phyloP scores from a whole-genome alignment of 2,329 filamentous ascomycete species.

The Scortechinia acanthostroma region DNA sequence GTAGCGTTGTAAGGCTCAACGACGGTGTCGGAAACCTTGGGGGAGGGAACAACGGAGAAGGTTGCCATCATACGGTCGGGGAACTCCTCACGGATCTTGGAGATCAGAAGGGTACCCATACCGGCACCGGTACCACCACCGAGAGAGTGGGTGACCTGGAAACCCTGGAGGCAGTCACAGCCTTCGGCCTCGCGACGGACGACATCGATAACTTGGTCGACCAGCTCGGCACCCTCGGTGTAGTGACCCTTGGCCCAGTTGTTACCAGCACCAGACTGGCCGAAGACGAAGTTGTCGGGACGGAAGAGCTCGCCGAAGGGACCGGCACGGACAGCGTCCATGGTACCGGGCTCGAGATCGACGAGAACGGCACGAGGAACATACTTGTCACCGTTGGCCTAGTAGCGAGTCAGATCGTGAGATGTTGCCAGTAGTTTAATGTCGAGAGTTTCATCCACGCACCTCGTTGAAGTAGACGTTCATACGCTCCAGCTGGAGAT shows the following conservation, averaged over 20 bases:
- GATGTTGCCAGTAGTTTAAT: slow-evolving; percentile 4
- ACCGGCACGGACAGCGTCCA: slow-evolving; percentile 72
- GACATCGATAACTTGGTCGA: slow-evolving; percentile 71
- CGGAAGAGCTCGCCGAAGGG: slow-evolving; percentile 75
- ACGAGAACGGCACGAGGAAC: slow-evolving; percentile 73
- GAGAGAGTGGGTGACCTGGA: slow-evolving; percentile 77
- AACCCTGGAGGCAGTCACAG: slow-evolving; percentile 74
- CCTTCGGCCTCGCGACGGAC: slow-evolving; percentile 72
- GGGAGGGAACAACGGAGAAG: slow-evolving; percentile 72
- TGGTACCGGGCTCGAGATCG: slow-evolving; percentile 72
- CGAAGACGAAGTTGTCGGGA: slow-evolving; percentile 75
- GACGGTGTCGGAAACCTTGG: slow-evolving; percentile 75
- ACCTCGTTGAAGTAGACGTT: slow-evolving; percentile 82
- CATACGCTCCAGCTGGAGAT: slow-evolving; percentile 75
- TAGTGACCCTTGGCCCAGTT: slow-evolving; percentile 80
- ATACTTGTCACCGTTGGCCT: slow-evolving; percentile 72
- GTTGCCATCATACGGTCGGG: slow-evolving; percentile 78
- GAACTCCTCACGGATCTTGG: slow-evolving; percentile 77
- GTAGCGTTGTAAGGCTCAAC: slow-evolving; percentile 78
- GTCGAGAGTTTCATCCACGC: slow-evolving; percentile 14
- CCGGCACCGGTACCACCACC: slow-evolving; percentile 76
- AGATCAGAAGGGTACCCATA: slow-evolving; percentile 76
- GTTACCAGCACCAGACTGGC: slow-evolving; percentile 74
- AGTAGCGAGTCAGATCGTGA: slow-evolving; percentile 4
- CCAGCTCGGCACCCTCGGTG: slow-evolving; percentile 72